A percentile compares a stretch with the other conserved stretches of the same genome.
Evolutionary conservation across 2,329 filamentous ascomycete genomes (phyloP).

Genomic region (Trichoderma guizhouense): DNA sequence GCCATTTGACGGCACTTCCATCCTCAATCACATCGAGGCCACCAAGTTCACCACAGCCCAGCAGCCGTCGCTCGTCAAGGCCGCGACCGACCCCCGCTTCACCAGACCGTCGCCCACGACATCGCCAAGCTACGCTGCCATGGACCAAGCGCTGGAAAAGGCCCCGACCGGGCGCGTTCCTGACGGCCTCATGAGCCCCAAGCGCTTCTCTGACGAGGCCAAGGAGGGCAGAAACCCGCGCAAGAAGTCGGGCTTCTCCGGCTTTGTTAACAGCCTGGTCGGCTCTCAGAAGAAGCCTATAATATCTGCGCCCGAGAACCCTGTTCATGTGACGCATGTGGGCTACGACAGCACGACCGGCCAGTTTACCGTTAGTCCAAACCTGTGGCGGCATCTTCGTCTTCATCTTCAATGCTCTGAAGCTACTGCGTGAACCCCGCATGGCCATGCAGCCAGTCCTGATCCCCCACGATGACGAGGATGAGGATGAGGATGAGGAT

Average conservation of each 20-base stretch:
- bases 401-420: not conserved
- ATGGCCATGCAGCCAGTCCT: not conserved
- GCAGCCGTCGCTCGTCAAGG: conserved; percentile 37
- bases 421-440: conserved; percentile 20
- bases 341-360: conserved; percentile 95
- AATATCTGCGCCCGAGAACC: conserved; percentile 97
- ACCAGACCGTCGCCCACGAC: conserved; percentile 57
- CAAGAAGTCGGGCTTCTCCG: conserved; percentile 87
- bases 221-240: conserved; percentile 65
- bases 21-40: conserved; percentile 45
- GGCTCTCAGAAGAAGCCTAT: conserved; percentile 85
- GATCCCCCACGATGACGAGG: not conserved
- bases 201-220: conserved; percentile 77
- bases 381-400: not conserved
- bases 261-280: conserved; percentile 72
- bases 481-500: not conserved
- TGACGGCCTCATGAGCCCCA: conserved; percentile 52
- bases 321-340: conserved; percentile 96
- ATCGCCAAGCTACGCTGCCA: conserved; percentile 52
- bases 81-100: conserved; percentile 52
- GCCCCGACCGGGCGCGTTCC: conserved; percentile 30
- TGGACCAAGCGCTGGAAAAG: conserved; percentile 40
- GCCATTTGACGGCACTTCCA: conserved; percentile 62
- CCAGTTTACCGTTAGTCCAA: conserved; percentile 78
- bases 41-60: conserved; percentile 24